phyloP scores from a whole-genome alignment of 2,329 filamentous ascomycete genomes.

The Calonectria pteridis region DNA sequence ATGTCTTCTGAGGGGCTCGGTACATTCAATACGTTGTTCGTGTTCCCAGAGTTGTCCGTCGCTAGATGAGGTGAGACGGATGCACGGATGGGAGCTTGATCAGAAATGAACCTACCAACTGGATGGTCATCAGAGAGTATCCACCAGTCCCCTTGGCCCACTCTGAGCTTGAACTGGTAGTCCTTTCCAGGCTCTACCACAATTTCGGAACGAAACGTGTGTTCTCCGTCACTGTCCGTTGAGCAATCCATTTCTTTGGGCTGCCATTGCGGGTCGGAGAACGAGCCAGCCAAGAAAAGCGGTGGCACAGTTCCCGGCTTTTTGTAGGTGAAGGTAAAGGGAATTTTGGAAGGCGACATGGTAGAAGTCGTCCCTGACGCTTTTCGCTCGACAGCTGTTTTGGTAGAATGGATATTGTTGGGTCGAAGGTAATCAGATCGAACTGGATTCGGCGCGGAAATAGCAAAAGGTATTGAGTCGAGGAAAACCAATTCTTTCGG shows the following conservation, averaged over 20 bases:
- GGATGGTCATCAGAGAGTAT: constrained; percentile 72
- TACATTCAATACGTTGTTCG: constrained; percentile 60
- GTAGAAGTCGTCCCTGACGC: background rate
- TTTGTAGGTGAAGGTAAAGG: constrained; percentile 71
- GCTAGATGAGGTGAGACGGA: constrained; percentile 36
- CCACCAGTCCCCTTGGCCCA: constrained; percentile 78
- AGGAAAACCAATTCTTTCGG: background rate
- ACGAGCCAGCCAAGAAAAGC: constrained; percentile 77
- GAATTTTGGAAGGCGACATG: constrained; percentile 46
- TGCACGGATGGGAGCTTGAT: background rate
- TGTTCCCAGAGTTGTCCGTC: constrained; percentile 60
- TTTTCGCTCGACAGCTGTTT: background rate
- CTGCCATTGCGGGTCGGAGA: constrained; percentile 76
- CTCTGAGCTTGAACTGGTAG: constrained; percentile 81
- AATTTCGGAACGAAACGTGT: constrained; percentile 70
- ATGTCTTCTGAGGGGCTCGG: constrained; percentile 17
- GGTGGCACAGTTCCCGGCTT: constrained; percentile 73
- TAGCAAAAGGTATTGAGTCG: background rate
- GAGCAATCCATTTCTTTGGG: constrained; percentile 73
- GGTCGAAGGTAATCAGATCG: background rate
- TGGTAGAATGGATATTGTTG: background rate
- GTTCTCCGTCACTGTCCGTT: constrained; percentile 63
- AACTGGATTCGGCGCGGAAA: background rate
- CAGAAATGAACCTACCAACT: constrained; percentile 62
- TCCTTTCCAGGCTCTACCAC: constrained; percentile 66